These are phyloP conservation scores for Neurospora sp. DNA, from an alignment of 495 filamentous ascomycete species.

Conservation along the genomic window DNA sequence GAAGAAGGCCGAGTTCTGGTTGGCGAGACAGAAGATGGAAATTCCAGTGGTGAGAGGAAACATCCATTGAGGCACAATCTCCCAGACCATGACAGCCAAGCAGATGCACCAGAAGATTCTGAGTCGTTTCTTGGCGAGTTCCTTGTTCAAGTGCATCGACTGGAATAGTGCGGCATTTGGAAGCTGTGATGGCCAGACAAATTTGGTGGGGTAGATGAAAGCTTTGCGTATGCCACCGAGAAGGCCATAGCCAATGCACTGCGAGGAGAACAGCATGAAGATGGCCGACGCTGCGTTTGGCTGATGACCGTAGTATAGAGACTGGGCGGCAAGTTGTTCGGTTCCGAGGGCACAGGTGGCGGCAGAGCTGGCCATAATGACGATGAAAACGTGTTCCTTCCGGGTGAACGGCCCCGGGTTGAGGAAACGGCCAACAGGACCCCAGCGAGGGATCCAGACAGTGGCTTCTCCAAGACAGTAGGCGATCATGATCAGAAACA, in stretches of 20 bases:
- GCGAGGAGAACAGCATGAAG: slow-evolving; percentile 31
- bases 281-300: slow-evolving; percentile 23
- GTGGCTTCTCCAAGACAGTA: slow-evolving; percentile 26
- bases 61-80: slow-evolving; percentile 44
- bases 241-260: slow-evolving; percentile 42
- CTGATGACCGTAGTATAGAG: slow-evolving; percentile 30
- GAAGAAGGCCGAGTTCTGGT: slow-evolving; percentile 39
- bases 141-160: slow-evolving; percentile 24
- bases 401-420: slow-evolving; percentile 30
- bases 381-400: slow-evolving; percentile 31
- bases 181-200: slow-evolving; percentile 31
- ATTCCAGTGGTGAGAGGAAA: slow-evolving; percentile 40
- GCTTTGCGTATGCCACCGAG: slow-evolving; percentile 39
- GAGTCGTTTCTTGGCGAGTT: slow-evolving; percentile 22
- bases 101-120: slow-evolving; percentile 30
- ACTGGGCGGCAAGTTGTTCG: slow-evolving; percentile 28
- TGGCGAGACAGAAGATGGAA: slow-evolving; percentile 44
- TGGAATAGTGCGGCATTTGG: slow-evolving; percentile 29
- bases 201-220: slow-evolving; percentile 42
- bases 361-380: slow-evolving; percentile 30
- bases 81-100: slow-evolving; percentile 29
- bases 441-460: slow-evolving; percentile 28
- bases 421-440: slow-evolving; percentile 22
- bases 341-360: slow-evolving; percentile 20
- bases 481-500: slow-evolving; percentile 33